A percentile compares a stretch with the other conserved stretches of the same genome.
phyloP scores from a whole-genome alignment of 2,329 filamentous ascomycete species.

The Clarireedia homoeocarpa region DNA sequence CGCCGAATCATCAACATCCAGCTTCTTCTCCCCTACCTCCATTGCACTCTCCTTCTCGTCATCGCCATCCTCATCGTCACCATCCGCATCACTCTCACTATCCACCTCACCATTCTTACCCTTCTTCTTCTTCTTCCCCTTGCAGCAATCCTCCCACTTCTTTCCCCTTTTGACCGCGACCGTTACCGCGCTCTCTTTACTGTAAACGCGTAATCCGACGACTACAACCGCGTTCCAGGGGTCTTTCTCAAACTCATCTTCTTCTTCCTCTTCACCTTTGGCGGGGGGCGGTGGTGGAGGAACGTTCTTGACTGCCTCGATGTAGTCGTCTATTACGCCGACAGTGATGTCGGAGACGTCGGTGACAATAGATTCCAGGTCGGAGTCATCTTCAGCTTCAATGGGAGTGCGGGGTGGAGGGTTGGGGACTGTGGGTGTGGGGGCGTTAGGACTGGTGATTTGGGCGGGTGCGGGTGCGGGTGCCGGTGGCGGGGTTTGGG shows the following conservation, averaged over 20 bases:
- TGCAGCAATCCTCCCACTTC: conserved; percentile 13
- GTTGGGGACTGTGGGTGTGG: background rate
- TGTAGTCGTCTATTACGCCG: conserved; percentile 14
- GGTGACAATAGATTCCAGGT: conserved; percentile 17
- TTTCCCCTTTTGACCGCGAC: conserved; percentile 22
- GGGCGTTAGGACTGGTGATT: background rate
- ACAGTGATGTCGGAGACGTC: conserved; percentile 16
- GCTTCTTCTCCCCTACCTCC: conserved; percentile 9
- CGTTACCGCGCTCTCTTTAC: conserved; percentile 34
- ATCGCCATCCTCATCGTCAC: conserved; percentile 20
- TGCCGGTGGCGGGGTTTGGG: background rate
- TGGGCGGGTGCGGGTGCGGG: too few relatives aligned
- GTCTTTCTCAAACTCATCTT: conserved; percentile 46
- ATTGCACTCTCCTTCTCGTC: conserved; percentile 4
- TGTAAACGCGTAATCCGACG: conserved; percentile 53
- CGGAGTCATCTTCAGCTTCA: conserved; percentile 8
- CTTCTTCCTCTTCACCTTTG: conserved; percentile 36
- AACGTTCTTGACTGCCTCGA: conserved; percentile 13
- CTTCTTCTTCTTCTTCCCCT: conserved; percentile 14
- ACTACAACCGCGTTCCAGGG: conserved; percentile 58
- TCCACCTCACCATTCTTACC: conserved; percentile 38
- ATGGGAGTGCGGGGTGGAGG: background rate
- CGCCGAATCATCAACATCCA: conserved; percentile 11
- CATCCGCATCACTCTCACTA: conserved; percentile 34
- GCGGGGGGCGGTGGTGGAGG: conserved; percentile 9